These are phyloP conservation scores for Fulvia fulva DNA, from an alignment of 2,329 filamentous ascomycete genomes.

Conservation along the genomic window DNA sequence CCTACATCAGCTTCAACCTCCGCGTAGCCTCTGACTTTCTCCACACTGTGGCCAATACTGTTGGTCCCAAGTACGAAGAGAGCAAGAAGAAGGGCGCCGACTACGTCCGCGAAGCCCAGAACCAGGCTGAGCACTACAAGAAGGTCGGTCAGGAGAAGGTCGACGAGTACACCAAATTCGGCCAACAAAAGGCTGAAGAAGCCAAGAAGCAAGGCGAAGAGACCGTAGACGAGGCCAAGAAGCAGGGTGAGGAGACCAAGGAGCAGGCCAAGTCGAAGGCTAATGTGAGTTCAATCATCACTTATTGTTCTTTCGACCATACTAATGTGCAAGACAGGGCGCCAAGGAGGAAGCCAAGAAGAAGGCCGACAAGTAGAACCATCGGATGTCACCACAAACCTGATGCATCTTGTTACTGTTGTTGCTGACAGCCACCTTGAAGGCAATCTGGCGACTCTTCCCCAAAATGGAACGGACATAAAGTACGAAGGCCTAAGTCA, in stretches of 20 bases:
- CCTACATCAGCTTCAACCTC: slow-evolving; percentile 35
- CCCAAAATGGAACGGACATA: too few species aligned
- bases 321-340: slow-evolving; percentile 18
- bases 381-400: neutral
- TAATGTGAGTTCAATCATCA: neutral
- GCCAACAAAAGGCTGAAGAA: slow-evolving; percentile 30
- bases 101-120: slow-evolving; percentile 25
- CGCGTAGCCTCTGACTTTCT: slow-evolving; percentile 33
- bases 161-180: slow-evolving; percentile 21
- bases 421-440: neutral
- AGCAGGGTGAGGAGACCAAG: slow-evolving; percentile 28
- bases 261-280: slow-evolving; percentile 25
- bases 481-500: neutral
- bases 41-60: slow-evolving; percentile 29
- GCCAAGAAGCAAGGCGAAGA: slow-evolving; percentile 26
- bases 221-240: slow-evolving; percentile 26
- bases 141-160: slow-evolving; percentile 27
- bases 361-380: slow-evolving; percentile 24
- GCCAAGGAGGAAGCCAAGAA: slow-evolving; percentile 26
- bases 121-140: slow-evolving; percentile 27
- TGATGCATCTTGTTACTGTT: neutral
- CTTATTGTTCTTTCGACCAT: neutral
- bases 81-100: slow-evolving; percentile 33
- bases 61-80: slow-evolving; percentile 34
- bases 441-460: neutral